A percentile compares a stretch with the other conserved stretches of the same genome.
phyloP scores from a whole-genome alignment of 1,284 basidiomycete species.

The Leccinum glutinopallens region DNA sequence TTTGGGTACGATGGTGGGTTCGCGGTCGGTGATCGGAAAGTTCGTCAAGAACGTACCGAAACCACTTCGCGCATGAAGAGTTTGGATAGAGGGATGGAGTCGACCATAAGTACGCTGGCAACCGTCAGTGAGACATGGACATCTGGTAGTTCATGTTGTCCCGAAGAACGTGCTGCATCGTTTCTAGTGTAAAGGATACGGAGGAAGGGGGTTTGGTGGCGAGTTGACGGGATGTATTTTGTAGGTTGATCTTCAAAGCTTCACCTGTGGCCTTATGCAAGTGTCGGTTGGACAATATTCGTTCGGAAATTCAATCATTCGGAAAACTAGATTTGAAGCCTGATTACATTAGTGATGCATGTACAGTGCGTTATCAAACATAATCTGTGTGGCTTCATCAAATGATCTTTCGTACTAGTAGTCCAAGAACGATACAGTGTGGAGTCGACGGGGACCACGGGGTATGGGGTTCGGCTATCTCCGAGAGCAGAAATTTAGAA shows the following conservation, averaged over 20 bases:
- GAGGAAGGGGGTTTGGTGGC: background rate
- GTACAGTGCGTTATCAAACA: no score
- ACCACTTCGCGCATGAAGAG: background rate
- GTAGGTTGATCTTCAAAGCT: background rate
- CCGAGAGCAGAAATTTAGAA: no score
- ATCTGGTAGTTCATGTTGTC: conserved; percentile 11
- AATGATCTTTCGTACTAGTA: background rate
- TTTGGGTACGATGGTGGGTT: conserved; percentile 33
- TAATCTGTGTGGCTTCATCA: no score
- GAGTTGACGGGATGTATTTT: conserved; percentile 5
- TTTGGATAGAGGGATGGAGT: background rate
- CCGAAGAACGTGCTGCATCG: conserved; percentile 8
- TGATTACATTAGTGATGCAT: no score
- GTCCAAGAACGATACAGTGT: no score
- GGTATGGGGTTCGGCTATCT: no score
- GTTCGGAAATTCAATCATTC: background rate
- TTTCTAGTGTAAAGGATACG: background rate
- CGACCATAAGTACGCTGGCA: background rate
- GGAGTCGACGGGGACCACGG: no score
- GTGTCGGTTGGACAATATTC: background rate
- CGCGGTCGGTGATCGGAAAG: background rate
- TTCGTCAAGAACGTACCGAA: background rate
- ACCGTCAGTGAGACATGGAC: conserved; percentile 13
- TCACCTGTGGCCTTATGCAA: background rate
- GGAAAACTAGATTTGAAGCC: background rate